These are phyloP conservation scores for Bipolaris victoriae DNA, from an alignment of 2,329 filamentous ascomycete species.

Conservation along the genomic window DNA sequence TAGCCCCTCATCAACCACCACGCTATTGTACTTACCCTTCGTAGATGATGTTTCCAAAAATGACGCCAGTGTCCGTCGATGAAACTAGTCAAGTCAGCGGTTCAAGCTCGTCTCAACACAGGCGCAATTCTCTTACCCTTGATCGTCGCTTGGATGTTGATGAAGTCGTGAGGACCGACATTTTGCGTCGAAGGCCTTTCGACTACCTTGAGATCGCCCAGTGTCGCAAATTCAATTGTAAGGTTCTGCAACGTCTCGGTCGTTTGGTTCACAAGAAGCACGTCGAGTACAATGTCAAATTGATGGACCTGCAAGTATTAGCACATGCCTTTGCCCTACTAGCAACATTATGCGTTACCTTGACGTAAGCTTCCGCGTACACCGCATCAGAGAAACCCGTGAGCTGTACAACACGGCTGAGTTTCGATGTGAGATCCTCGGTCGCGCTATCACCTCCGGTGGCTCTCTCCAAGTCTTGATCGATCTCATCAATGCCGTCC, in stretches of 20 bases:
- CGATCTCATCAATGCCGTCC: slow-evolving; percentile 83
- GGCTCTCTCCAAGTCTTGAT: slow-evolving; percentile 88
- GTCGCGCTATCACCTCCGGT: slow-evolving; percentile 85
- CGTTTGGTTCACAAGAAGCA: slow-evolving; percentile 96
- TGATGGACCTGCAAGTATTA: slow-evolving; percentile 69
- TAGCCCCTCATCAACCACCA: background rate
- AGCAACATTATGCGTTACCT: slow-evolving; percentile 56
- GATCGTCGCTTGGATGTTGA: slow-evolving; percentile 98
- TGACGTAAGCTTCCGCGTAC: slow-evolving; percentile 98
- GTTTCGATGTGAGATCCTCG: slow-evolving; percentile 90
- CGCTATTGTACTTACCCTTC: slow-evolving; percentile 64
- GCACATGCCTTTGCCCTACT: background rate
- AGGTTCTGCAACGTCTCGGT: slow-evolving; percentile 95
- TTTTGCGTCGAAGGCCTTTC: slow-evolving; percentile 97
- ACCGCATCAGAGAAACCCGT: slow-evolving; percentile 98
- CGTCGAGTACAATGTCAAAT: slow-evolving; percentile 97
- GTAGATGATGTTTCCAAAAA: slow-evolving; percentile 98
- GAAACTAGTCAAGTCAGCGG: slow-evolving; percentile 64
- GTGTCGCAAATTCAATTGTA: slow-evolving; percentile 96
- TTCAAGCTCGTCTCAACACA: background rate
- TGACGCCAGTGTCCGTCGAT: slow-evolving; percentile 96
- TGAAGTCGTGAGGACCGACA: slow-evolving; percentile 91
- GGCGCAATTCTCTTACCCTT: slow-evolving; percentile 73
- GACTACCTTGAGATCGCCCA: slow-evolving; percentile 96
- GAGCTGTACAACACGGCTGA: slow-evolving; percentile 93